Conservation (phyloP, 257 asterid species). For the Oldenlandia corymbosa region DNA sequence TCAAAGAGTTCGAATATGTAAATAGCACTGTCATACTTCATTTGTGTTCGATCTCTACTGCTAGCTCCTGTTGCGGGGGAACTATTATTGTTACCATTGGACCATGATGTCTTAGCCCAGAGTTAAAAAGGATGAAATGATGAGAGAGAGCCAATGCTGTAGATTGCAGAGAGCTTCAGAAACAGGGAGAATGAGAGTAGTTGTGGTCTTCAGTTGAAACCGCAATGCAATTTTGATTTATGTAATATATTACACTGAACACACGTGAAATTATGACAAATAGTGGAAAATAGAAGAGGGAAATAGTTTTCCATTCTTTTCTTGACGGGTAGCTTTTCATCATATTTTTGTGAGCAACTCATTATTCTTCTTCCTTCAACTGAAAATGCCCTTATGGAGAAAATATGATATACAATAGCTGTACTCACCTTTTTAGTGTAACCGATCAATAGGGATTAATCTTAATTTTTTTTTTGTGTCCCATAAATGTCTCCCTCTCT, state of each 20-base stretch:
- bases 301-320: not conserved
- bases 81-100: not conserved
- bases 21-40: not conserved
- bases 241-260: slow-evolving; percentile 17
- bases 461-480: not conserved
- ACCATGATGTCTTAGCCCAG: not conserved
- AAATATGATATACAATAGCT: no score
- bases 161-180: not conserved
- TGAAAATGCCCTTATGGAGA: no score
- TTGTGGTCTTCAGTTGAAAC: slow-evolving; percentile 15
- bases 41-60: not conserved
- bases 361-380: not conserved
- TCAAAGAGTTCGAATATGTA: not conserved
- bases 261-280: slow-evolving; percentile 11
- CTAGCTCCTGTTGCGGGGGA: not conserved
- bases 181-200: not conserved
- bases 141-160: not conserved
- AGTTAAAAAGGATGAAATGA: not conserved
- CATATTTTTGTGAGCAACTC: not conserved
- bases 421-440: no score
- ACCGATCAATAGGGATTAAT: no score
- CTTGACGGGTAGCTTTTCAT: not conserved
- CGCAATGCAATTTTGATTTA: slow-evolving; percentile 19
- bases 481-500: no score
- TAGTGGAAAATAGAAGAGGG: slow-evolving; percentile 5